These are phyloP conservation scores for Aspergillus homomorphus DNA, from an alignment of 495 filamentous ascomycete species.

Conservation along the genomic window DNA sequence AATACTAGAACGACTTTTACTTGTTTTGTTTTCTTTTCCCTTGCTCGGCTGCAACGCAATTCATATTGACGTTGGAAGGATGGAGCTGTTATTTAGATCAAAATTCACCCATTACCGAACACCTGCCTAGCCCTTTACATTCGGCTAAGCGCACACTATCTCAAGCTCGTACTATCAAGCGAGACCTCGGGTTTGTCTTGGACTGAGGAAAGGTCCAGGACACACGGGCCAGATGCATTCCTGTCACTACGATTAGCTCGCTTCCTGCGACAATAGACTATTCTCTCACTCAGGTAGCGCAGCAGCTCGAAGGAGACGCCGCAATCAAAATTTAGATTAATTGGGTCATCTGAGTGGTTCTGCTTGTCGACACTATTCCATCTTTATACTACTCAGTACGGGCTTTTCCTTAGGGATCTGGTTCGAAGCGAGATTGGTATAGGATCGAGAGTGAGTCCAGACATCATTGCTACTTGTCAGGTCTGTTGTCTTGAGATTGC, in stretches of 20 bases:
- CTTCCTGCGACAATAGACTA: not conserved
- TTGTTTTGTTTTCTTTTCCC: too few species aligned
- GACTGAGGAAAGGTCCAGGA: not conserved
- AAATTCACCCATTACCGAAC: too few species aligned
- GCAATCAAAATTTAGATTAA: not conserved
- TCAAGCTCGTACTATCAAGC: not conserved
- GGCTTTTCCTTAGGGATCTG: not conserved
- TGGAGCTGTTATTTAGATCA: too few species aligned
- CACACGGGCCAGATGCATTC: not conserved
- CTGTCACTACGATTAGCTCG: constrained; percentile 3
- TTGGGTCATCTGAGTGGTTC: not conserved
- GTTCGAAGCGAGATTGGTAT: not conserved
- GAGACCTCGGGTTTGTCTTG: too few species aligned
- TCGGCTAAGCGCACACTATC: not conserved
- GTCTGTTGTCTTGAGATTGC: too few species aligned
- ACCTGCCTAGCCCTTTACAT: not conserved
- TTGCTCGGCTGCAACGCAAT: too few species aligned
- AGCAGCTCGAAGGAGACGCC: not conserved
- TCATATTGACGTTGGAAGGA: too few species aligned
- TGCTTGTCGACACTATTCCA: not conserved
- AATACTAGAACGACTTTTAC: too few species aligned
- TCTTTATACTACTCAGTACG: not conserved
- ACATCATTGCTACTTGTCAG: too few species aligned
- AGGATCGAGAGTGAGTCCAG: not conserved
- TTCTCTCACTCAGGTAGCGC: not conserved